Conservation (phyloP, 2,329 filamentous ascomycete species). For the Botrytis sinoallii region DNA sequence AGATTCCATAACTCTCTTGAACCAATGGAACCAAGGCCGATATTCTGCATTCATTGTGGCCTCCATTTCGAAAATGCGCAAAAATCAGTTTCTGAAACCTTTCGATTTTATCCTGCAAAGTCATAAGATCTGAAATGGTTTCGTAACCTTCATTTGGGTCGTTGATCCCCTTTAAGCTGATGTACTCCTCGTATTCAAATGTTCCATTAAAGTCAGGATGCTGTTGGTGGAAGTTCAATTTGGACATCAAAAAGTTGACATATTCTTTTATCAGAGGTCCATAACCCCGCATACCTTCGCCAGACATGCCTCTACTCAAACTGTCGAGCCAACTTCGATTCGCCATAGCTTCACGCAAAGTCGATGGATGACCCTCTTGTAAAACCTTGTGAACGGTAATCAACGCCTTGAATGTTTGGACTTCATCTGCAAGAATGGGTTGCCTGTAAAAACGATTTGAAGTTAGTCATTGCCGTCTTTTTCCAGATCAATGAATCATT, state of each 20-base stretch:
- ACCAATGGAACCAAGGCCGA: constrained; percentile 90
- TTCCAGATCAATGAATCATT: constrained; percentile 14
- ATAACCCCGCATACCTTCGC: constrained; percentile 87
- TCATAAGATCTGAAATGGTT: constrained; percentile 95
- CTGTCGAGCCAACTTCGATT: constrained; percentile 92
- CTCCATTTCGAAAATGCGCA: constrained; percentile 86
- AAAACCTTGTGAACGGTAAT: constrained; percentile 97
- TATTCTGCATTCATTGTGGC: constrained; percentile 95
- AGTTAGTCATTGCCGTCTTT: constrained; percentile 19
- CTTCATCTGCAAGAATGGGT: constrained; percentile 96
- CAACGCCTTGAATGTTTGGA: constrained; percentile 97
- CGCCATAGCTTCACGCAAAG: constrained; percentile 81
- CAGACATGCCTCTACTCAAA: constrained; percentile 75
- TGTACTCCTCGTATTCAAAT: constrained; percentile 99
- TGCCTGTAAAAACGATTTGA: constrained; percentile 56
- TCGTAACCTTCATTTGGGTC: constrained; percentile 98
- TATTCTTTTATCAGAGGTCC: constrained; percentile 93
- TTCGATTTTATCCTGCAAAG: constrained; percentile 95
- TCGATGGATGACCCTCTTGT: constrained; percentile 90
- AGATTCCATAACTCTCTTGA: constrained; percentile 97
- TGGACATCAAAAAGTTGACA: constrained; percentile 90
- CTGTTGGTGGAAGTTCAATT: constrained; percentile 93
- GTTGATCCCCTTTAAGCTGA: constrained; percentile 95
- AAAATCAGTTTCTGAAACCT: constrained; percentile 98
- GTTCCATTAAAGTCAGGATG: constrained; percentile 98